Evolutionary conservation across 2,329 filamentous ascomycete species (phyloP), one percentile per base, ranked within the genome.

Genomic region (Talaromyces sp.): DNA sequence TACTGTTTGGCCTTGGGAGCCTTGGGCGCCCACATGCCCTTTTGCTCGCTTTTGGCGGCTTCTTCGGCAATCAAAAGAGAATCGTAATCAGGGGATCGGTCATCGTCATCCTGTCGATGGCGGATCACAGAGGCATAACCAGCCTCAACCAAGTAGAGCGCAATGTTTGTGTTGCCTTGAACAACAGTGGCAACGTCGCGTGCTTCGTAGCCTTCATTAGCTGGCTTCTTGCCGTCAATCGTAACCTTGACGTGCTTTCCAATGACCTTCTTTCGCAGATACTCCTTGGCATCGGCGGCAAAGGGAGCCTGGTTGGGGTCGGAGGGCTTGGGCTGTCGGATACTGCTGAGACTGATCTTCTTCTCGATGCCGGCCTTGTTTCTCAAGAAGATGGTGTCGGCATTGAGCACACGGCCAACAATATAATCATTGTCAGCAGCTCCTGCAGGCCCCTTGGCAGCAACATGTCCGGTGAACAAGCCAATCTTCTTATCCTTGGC

Each of bases 11-110:
- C 82, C 73, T 94, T 91, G 58, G 92, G 87, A 41, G 91, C 80
- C 80, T 97, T 99, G 61, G 89, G 84, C 19, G 90, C 91, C 92
- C 93, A 97, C 81, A 99, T 94, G 56, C 94, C 94, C 80, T 93
- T 96, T 77, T 89, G 87, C 67, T 91, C 90, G 64, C 90, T 87
- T 77, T 95, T 92, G 56, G 94, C 93, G 62, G 74, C 70, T 56
- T 77, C 75, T 67, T 80, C 77, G 10, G 77, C 75, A 14, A 75
- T 71, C 38, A 80, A 66, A 31, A 81, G 67, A 43, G 80, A 75
- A 69, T 99, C 94, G 72, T 97, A 99, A 74, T 97, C 92, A 19
- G 92, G 88, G 54, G 92, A 93, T 57, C 94, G 85, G 75, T 99
- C 94, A 3, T 91, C 91, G 71, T 99, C 94, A 70, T 97, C 93